Percentiles rank a stretch among this genome's conserved stretches.
These are phyloP conservation scores for Colletotrichum coccodes DNA, from an alignment of 2,329 filamentous ascomycete genomes.

Conservation along the genomic window DNA sequence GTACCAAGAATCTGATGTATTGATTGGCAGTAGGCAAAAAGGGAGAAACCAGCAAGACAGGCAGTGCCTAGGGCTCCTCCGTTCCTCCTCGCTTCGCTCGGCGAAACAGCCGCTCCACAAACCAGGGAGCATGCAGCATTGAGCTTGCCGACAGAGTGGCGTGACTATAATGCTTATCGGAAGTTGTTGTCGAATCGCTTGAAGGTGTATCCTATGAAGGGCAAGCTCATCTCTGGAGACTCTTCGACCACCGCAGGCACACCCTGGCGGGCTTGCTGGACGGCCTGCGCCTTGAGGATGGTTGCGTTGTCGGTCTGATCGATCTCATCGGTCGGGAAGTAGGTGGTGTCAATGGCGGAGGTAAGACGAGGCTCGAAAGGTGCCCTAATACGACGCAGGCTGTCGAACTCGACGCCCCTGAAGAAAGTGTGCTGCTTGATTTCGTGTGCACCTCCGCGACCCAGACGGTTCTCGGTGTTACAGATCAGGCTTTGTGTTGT, in stretches of 20 bases:
- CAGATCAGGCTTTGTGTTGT: constrained; percentile 80
- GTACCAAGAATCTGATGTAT: constrained; percentile 26
- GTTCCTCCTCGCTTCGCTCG: background rate
- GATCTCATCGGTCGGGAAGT: constrained; percentile 99
- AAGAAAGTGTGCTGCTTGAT: constrained; percentile 97
- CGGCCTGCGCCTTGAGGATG: constrained; percentile 83
- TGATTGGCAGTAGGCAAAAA: constrained; percentile 24
- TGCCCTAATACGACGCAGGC: constrained; percentile 89
- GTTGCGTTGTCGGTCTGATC: constrained; percentile 95
- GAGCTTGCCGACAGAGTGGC: background rate
- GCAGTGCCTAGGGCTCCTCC: background rate
- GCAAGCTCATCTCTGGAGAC: constrained; percentile 92
- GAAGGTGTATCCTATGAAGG: constrained; percentile 97
- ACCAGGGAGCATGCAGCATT: background rate
- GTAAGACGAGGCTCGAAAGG: constrained; percentile 95
- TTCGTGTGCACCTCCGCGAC: constrained; percentile 85
- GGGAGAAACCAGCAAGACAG: constrained; percentile 9
- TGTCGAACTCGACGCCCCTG: constrained; percentile 95
- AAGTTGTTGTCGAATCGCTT: constrained; percentile 90
- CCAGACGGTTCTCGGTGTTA: constrained; percentile 91
- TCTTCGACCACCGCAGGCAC: constrained; percentile 68
- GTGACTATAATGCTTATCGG: constrained; percentile 49
- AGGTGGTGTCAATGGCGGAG: constrained; percentile 94
- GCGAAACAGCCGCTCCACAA: background rate
- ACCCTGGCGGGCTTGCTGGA: constrained; percentile 68